Base-by-base conservation (phyloP, 2,329 filamentous ascomycete species). In the Davidsoniella neocaledoniae region DNA sequence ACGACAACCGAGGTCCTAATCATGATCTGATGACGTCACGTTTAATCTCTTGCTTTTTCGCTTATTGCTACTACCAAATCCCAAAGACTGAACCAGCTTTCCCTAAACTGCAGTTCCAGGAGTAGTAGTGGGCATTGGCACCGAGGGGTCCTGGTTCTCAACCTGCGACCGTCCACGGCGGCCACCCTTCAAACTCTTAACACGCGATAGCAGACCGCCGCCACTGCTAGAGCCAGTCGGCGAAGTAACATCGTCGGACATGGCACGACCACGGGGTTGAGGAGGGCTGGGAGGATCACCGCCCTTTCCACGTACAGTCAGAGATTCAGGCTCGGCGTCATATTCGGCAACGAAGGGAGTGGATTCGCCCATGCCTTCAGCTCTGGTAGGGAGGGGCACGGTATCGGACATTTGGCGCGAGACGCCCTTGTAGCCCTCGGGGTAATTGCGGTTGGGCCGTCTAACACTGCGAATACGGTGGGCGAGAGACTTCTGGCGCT, bases 401-500 rank as follows among this genome's bases (percentile, higher is more conserved):
- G 67, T 66, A 5, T 66, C 68, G 0, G 70, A 68, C 17, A 66
- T 63, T 36, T 64, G 64, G 10, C 52, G 52, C 16, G 59, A 59
- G 54, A 70, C 70, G 14, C 60, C 61, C 51, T 52, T 52, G 37
- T 49, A 48, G 21, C 63, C 66, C 16, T 81, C 78, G 33, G 51
- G 47, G 43, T 50, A 50, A 39, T 53, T 50, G 36, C 51, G 51
- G 47, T 53, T 50, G 39, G 51, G 51, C 54, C 79, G 80, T 62
- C 81, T 86, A 58, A 93, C 87, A 55, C 85, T 83, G 39, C 87
- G 82, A 62, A 98, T 83, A 50, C 88, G 84, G 62, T 95, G 87
- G 2, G 87, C 91, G 53, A 98, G 71, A 25, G 88, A 95, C 70
- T 95, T 95, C 73, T 95, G 96, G 53, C 91, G 80, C 56, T 82